Evolutionary conservation across 192 early-diverging fungal genomes (phyloP).

Genomic region (Spizellomyces sp.): DNA sequence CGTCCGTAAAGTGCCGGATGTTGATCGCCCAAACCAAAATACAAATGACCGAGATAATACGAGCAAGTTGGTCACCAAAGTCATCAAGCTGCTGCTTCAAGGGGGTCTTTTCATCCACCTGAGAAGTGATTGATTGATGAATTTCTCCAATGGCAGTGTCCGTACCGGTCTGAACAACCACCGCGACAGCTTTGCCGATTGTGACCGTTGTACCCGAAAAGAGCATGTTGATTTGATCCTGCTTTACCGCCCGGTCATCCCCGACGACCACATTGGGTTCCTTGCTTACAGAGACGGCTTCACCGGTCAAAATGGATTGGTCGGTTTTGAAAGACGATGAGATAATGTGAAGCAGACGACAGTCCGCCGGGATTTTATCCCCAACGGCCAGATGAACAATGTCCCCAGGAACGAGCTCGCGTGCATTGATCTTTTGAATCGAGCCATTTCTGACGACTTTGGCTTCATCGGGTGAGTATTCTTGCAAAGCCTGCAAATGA

Average conservation of each 20-base stretch:
- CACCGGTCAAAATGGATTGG: constrained; percentile 95
- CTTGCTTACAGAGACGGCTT: constrained; percentile 91
- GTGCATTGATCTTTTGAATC: constrained; percentile 66
- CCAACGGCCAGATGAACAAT: constrained; percentile 89
- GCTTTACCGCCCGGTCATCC: constrained; percentile 82
- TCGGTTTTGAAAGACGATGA: constrained; percentile 90
- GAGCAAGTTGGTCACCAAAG: constrained; percentile 70
- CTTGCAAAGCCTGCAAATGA: constrained; percentile 75
- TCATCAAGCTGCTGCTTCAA: constrained; percentile 95
- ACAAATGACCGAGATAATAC: constrained; percentile 82
- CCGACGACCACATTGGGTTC: constrained; percentile 56
- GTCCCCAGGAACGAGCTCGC: constrained; percentile 95
- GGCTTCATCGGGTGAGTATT: constrained; percentile 96
- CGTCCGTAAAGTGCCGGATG: constrained; percentile 95
- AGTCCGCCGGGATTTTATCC: constrained; percentile 96
- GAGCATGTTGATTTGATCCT: constrained; percentile 96
- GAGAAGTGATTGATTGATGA: constrained; percentile 80
- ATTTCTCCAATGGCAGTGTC: constrained; percentile 93
- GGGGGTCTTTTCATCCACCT: constrained; percentile 91
- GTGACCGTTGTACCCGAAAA: constrained; percentile 97
- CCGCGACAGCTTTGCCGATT: constrained; percentile 83
- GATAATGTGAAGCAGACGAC: constrained; percentile 76
- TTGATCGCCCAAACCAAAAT: constrained; percentile 98
- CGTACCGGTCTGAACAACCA: constrained; percentile 88
- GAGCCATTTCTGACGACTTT: constrained; percentile 82